Evolutionary conservation across 345 rosid genomes (phyloP).

Genomic region (Turnera subulata): DNA sequence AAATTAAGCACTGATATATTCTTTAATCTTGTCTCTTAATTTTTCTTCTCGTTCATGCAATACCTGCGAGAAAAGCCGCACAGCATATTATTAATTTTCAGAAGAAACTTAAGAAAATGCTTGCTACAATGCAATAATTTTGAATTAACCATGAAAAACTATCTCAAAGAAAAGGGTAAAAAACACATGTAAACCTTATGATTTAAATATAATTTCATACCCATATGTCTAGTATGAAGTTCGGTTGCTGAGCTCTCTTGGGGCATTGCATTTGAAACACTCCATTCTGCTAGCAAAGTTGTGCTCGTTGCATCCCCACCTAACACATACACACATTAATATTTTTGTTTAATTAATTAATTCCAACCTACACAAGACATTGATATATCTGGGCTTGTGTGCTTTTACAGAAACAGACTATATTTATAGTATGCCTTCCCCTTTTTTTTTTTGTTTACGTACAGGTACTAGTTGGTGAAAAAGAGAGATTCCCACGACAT

Average conservation of each 20-base stretch:
- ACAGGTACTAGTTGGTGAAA: neutral
- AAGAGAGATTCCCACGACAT: neutral
- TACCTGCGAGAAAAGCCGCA: conserved; percentile 17
- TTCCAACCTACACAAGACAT: no score
- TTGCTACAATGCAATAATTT: no score
- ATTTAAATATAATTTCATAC: no score
- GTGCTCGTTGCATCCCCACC: conserved; percentile 89
- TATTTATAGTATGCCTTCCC: neutral
- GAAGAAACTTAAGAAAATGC: no score
- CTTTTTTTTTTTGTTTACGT: neutral
- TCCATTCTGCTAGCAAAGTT: conserved; percentile 93
- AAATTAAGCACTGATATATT: conserved; percentile 4
- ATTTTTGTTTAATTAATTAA: neutral
- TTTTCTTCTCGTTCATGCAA: conserved; percentile 14
- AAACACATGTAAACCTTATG: no score
- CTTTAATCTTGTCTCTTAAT: conserved; percentile 8
- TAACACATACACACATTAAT: conserved; percentile 9
- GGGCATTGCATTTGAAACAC: conserved; percentile 91
- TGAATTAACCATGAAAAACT: no score
- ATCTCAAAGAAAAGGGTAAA: no score
- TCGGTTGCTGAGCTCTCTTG: conserved; percentile 46
- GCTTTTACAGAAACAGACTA: no score
- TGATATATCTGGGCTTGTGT: no score
- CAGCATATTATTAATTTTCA: no score
- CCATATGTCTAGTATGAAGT: conserved; percentile 19